Evolutionary conservation across 495 filamentous ascomycete species (phyloP), one percentile per base, ranked within the genome.

Genomic region (Terfezia boudieri): DNA sequence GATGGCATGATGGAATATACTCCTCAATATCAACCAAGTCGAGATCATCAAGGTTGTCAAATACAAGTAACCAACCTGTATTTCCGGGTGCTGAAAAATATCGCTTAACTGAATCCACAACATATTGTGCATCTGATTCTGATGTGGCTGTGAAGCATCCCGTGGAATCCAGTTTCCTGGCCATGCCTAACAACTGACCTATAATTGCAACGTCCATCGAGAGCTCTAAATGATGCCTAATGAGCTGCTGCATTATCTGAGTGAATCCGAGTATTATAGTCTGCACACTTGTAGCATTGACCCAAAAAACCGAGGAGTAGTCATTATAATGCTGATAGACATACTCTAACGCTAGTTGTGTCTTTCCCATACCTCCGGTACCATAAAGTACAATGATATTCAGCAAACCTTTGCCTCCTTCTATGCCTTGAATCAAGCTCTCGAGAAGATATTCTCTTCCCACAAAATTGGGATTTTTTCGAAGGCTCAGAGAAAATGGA

Each of bases 251-350:
- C 9, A 55, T 52, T 22, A 60, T 36, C 6, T 2, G 14, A 11
- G 32, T 36, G 17, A 54, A 60, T 10, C 52, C 36, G 1, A 22
- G 5, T 9, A 17, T 38, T 14, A 26, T 12, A 16, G 58, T 60
- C 46, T 58, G 41, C 23, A 36, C 23, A 10, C 35, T 57, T 11
- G 52, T 16, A 10, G 20, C 50, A 12, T 61, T 56, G 11, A 61
- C 36, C 58, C 55, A 61, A 56, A 61, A 60, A 22, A 61, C 14
- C 3, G 58, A 55, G 14, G 57, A 49, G 16, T 61, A 61, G 8
- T 50, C 37, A 11, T 53, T 11, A 4, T 48, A 22, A 36, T 60
- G 7, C 7, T n/a, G n/a, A 46, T 61, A 51, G 6, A 53, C 49
- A 26, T 61, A 59, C 48, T 59, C 53, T 16, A 61, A 20, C 2